A percentile compares a stretch with the other conserved stretches of the same genome.
Evolutionary conservation across 805 yeast genomes (phyloP).

Genomic region (Candida chauliodis): DNA sequence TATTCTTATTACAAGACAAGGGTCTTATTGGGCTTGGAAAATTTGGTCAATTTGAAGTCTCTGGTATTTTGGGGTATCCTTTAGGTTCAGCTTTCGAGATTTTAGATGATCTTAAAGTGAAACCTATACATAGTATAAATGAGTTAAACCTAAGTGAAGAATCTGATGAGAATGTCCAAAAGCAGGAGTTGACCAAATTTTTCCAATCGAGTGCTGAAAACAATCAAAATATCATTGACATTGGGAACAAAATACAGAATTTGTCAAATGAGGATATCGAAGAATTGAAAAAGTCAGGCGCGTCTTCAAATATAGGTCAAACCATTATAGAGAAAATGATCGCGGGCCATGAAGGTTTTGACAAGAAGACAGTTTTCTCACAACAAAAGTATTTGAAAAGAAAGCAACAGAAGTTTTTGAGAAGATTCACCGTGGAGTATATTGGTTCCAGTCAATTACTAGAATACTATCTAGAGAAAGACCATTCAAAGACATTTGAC

Average conservation of each 20-base stretch:
- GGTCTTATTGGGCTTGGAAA: constrained; percentile 77
- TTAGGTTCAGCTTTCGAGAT: constrained; percentile 91
- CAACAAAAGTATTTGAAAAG: constrained; percentile 90
- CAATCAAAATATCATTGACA: constrained; percentile 62
- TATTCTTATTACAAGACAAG: constrained; percentile 62
- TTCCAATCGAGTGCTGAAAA: constrained; percentile 50
- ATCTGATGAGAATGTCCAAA: constrained; percentile 29
- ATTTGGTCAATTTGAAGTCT: constrained; percentile 80
- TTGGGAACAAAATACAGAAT: constrained; percentile 70
- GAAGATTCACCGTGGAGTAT: constrained; percentile 79
- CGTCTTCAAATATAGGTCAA: constrained; percentile 61
- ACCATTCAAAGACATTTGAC: constrained; percentile 67
- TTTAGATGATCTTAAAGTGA: constrained; percentile 48
- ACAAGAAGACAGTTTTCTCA: constrained; percentile 81
- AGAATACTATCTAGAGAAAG: constrained; percentile 75
- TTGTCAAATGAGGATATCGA: constrained; percentile 81
- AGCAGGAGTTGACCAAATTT: constrained; percentile 33
- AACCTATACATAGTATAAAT: constrained; percentile 44
- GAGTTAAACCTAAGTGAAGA: constrained; percentile 16
- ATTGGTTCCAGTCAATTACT: constrained; percentile 68
- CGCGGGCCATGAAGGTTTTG: constrained; percentile 80
- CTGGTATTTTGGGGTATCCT: constrained; percentile 73
- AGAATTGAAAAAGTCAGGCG: constrained; percentile 66
- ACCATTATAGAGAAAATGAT: constrained; percentile 79
- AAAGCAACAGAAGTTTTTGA: constrained; percentile 85